Conservation (phyloP, 495 filamentous ascomycete species). For the Xylaria cubensis region DNA sequence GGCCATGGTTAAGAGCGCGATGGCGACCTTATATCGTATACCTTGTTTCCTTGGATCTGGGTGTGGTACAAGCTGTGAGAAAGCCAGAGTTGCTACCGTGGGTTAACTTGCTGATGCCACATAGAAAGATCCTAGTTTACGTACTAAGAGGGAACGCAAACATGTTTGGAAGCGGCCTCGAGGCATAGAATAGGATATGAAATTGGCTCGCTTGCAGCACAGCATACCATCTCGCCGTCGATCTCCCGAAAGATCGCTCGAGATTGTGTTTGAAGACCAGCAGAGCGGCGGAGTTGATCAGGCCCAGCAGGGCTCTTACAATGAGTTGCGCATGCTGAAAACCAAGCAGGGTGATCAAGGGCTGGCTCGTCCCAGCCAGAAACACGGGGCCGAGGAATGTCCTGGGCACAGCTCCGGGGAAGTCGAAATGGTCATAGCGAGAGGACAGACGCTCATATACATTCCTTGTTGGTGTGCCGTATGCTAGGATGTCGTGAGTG, state of each 20-base stretch:
- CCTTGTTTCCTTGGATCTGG: slow-evolving; percentile 41
- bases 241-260: slow-evolving; percentile 69
- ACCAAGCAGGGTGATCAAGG: slow-evolving; percentile 59
- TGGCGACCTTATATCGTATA: slow-evolving; percentile 58
- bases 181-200: slow-evolving; percentile 93
- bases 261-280: slow-evolving; percentile 68
- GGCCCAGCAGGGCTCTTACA: slow-evolving; percentile 80
- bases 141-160: slow-evolving; percentile 87
- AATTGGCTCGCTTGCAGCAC: slow-evolving; percentile 87
- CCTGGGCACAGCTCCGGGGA: slow-evolving; percentile 88
- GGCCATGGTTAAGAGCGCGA: slow-evolving; percentile 80
- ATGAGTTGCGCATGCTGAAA: slow-evolving; percentile 53
- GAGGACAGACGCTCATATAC: slow-evolving; percentile 54
- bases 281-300: slow-evolving; percentile 76
- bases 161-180: slow-evolving; percentile 92
- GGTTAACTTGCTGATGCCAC: slow-evolving; percentile 19
- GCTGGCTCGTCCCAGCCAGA: slow-evolving; percentile 72
- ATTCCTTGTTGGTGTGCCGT: slow-evolving; percentile 71
- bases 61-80: slow-evolving; percentile 71
- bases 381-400: slow-evolving; percentile 83
- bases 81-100: slow-evolving; percentile 67
- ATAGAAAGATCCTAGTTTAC: slow-evolving; percentile 29
- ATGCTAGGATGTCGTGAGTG: slow-evolving; percentile 83
- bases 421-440: slow-evolving; percentile 88
- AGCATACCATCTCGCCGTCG: slow-evolving; percentile 80